phyloP scores from a whole-genome alignment of 2,329 filamentous ascomycete species.

The Alternaria gaisen region DNA sequence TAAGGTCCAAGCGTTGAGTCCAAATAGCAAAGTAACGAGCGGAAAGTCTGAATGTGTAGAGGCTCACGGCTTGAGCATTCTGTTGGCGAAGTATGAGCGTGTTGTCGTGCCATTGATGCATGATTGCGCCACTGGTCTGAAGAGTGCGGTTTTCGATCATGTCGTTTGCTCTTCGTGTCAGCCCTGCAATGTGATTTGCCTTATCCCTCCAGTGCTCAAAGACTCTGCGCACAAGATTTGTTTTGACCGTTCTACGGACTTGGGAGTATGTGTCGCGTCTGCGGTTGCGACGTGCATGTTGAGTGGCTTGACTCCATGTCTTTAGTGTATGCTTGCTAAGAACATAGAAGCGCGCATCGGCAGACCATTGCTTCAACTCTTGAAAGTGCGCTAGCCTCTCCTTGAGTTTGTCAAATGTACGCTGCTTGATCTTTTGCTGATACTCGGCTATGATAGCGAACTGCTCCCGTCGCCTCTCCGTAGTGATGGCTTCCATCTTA shows the following conservation, averaged over 20 bases:
- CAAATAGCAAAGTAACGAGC: slow-evolving; percentile 41
- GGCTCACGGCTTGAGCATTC: slow-evolving; percentile 35
- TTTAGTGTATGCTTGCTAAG: slow-evolving; percentile 60
- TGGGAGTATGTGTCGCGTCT: slow-evolving; percentile 65
- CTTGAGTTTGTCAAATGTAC: slow-evolving; percentile 48
- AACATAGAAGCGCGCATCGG: slow-evolving; percentile 66
- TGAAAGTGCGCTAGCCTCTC: slow-evolving; percentile 53
- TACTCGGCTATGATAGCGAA: slow-evolving; percentile 54
- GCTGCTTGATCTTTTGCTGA: slow-evolving; percentile 52
- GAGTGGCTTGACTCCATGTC: slow-evolving; percentile 61
- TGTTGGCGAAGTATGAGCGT: slow-evolving; percentile 37
- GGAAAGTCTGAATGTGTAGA: slow-evolving; percentile 38
- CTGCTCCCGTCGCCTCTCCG: slow-evolving; percentile 39
- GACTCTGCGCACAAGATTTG: slow-evolving; percentile 58
- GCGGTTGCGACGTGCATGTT: slow-evolving; percentile 61
- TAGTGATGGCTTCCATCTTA: slow-evolving; percentile 38
- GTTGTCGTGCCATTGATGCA: slow-evolving; percentile 56
- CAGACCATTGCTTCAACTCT: slow-evolving; percentile 62
- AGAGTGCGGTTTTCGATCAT: slow-evolving; percentile 33
- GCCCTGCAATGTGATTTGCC: slow-evolving; percentile 20
- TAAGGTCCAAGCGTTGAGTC: slow-evolving; percentile 33
- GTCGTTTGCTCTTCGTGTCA: slow-evolving; percentile 46
- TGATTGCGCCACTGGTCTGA: slow-evolving; percentile 41
- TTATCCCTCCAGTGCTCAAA: slow-evolving; percentile 52
- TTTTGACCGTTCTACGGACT: slow-evolving; percentile 63